These are phyloP conservation scores for Pythium rhizo-oryzae DNA, from an alignment of 352 stramenopile species.

Conservation along the genomic window DNA sequence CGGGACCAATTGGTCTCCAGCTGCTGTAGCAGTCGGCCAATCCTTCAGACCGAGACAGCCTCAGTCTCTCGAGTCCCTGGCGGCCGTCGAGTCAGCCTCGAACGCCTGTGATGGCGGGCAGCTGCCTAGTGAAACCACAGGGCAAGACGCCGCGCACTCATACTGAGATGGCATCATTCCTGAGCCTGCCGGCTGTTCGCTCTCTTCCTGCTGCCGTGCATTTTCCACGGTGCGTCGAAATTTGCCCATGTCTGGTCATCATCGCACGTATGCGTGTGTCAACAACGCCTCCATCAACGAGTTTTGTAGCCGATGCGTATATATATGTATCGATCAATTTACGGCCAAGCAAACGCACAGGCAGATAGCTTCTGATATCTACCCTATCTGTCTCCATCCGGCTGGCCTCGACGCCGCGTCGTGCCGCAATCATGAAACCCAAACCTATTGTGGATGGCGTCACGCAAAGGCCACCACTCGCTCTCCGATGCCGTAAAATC, in stretches of 20 bases:
- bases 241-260: not conserved
- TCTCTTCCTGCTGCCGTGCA: not conserved
- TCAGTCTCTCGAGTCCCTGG: not conserved
- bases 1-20: not conserved
- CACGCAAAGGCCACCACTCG: too few relatives aligned
- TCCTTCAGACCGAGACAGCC: not conserved
- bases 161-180: not conserved
- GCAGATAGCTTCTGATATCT: too few relatives aligned
- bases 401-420: too few relatives aligned
- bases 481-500: too few relatives aligned
- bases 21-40: not conserved
- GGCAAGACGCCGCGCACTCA: not conserved
- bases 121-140: not conserved
- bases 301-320: too few relatives aligned
- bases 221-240: too few relatives aligned
- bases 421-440: too few relatives aligned
- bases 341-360: too few relatives aligned
- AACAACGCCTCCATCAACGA: too few relatives aligned
- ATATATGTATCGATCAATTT: too few relatives aligned
- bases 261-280: not conserved
- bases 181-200: not conserved
- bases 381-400: too few relatives aligned
- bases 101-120: not conserved
- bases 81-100: not conserved
- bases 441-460: too few relatives aligned